phyloP scores from a whole-genome alignment of 225 moss, liverwort and hornwort genomes.

The Physcomitrellopsis africana region DNA sequence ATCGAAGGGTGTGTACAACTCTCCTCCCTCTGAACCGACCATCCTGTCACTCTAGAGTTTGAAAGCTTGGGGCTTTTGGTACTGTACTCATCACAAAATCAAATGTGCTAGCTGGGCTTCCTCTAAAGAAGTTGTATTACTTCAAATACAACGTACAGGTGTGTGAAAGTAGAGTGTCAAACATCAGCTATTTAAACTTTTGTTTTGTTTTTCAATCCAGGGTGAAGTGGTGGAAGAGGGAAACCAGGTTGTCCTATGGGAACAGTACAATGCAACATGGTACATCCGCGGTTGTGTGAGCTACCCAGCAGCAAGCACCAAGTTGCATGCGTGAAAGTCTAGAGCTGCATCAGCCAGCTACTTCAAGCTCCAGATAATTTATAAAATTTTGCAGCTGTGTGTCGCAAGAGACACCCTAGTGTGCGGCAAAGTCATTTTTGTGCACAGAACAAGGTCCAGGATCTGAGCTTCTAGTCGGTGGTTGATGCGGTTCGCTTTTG shows the following conservation, averaged over 20 bases:
- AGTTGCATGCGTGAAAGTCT: constrained; percentile 16
- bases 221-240: constrained; percentile 55
- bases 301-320: constrained; percentile 23
- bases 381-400: too few relatives aligned
- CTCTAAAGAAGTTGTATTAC: too few relatives aligned
- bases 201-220: constrained; percentile 1
- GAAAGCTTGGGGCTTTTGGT: background rate
- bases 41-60: too few relatives aligned
- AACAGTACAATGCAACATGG: constrained; percentile 61
- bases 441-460: too few relatives aligned
- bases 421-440: too few relatives aligned
- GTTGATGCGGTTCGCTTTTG: constrained; percentile 36
- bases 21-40: background rate
- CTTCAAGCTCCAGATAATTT: constrained; percentile 29
- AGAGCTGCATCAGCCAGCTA: constrained; percentile 38
- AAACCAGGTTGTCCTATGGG: constrained; percentile 54
- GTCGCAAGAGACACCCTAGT: too few relatives aligned
- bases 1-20: constrained; percentile 30
- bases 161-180: too few relatives aligned
- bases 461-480: background rate
- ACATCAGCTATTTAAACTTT: too few relatives aligned
- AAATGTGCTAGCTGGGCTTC: too few relatives aligned
- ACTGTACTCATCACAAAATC: too few relatives aligned
- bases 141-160: too few relatives aligned
- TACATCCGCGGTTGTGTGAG: constrained; percentile 54